These are phyloP conservation scores for Hirschioporus abietinus DNA, from an alignment of 768 basidiomycete species.

Conservation along the genomic window DNA sequence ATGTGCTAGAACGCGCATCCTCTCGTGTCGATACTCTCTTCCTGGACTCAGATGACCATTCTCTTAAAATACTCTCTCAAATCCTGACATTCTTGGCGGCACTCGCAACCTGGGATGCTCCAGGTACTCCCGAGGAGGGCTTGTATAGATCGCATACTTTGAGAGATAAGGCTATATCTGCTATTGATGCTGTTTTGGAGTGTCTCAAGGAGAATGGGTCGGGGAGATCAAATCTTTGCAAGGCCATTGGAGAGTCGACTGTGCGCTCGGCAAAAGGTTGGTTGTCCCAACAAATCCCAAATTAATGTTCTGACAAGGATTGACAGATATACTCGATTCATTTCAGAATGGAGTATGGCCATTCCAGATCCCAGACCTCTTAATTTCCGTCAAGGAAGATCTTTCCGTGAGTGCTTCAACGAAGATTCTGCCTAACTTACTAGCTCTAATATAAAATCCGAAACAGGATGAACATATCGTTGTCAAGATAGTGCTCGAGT, in stretches of 20 bases:
- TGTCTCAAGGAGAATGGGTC: slow-evolving; percentile 34
- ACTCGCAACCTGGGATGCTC: slow-evolving; percentile 58
- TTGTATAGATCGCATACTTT: slow-evolving; percentile 43
- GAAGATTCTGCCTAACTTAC: neutral
- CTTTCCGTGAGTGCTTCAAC: neutral
- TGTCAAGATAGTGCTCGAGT: neutral
- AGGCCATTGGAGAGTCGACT: neutral
- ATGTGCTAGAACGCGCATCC: slow-evolving; percentile 49
- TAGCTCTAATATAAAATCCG: neutral
- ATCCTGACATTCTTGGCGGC: slow-evolving; percentile 49
- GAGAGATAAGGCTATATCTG: slow-evolving; percentile 39
- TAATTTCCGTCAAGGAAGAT: neutral
- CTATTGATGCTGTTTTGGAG: slow-evolving; percentile 41
- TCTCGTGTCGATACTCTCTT: slow-evolving; percentile 47
- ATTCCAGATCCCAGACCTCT: neutral
- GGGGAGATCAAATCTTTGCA: neutral
- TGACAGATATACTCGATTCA: neutral
- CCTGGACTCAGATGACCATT: slow-evolving; percentile 36
- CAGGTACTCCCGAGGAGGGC: slow-evolving; percentile 31
- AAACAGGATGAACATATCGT: neutral
- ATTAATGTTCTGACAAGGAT: neutral
- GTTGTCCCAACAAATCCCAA: neutral
- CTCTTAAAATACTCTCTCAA: slow-evolving; percentile 44
- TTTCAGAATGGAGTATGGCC: neutral
- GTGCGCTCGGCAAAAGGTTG: neutral